These are phyloP conservation scores for Pyropia yezoensis DNA, from an alignment of 23 red algal genomes.

Conservation along the genomic window DNA sequence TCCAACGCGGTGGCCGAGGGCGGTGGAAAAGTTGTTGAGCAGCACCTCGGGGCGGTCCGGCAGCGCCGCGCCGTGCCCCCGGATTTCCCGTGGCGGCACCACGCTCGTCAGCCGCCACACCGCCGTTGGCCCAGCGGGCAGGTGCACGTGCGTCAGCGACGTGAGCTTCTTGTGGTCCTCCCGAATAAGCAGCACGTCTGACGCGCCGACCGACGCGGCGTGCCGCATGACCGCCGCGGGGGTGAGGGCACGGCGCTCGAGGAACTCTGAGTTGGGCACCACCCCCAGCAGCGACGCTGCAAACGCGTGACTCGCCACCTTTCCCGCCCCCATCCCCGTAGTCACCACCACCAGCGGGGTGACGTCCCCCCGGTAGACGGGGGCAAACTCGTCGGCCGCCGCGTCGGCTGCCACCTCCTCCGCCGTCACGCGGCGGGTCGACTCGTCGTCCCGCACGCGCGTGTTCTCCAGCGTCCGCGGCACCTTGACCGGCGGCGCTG, in stretches of 20 bases:
- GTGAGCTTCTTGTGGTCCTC: constrained; percentile 26
- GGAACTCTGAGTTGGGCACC: constrained; percentile 52
- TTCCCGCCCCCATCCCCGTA: constrained; percentile 29
- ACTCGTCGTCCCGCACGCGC: constrained; percentile 34
- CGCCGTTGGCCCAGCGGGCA: constrained; percentile 57
- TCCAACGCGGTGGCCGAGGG: constrained; percentile 53
- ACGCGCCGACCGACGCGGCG: constrained; percentile 25
- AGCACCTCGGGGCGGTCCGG: constrained; percentile 63
- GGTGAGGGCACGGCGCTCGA: constrained; percentile 29
- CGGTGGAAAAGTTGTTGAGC: constrained; percentile 75
- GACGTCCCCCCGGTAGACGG: constrained; percentile 33
- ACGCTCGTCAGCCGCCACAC: constrained; percentile 65
- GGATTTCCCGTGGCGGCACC: constrained; percentile 28
- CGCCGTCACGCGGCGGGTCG: constrained; percentile 23
- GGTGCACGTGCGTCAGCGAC: constrained; percentile 60
- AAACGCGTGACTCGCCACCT: constrained; percentile 47
- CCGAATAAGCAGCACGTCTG: constrained; percentile 59
- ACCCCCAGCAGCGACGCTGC: constrained; percentile 48
- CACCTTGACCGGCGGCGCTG: constrained; percentile 29
- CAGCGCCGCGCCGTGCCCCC: constrained; percentile 44
- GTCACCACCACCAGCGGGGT: constrained; percentile 58
- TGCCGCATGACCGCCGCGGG: constrained; percentile 16
- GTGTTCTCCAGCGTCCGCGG: constrained; percentile 43
- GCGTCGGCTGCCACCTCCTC: constrained; percentile 34
- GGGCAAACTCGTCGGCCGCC: constrained; percentile 58